Base-by-base conservation (phyloP, 176 grass and related monocot genomes). In the Calamus simplicifolius region DNA sequence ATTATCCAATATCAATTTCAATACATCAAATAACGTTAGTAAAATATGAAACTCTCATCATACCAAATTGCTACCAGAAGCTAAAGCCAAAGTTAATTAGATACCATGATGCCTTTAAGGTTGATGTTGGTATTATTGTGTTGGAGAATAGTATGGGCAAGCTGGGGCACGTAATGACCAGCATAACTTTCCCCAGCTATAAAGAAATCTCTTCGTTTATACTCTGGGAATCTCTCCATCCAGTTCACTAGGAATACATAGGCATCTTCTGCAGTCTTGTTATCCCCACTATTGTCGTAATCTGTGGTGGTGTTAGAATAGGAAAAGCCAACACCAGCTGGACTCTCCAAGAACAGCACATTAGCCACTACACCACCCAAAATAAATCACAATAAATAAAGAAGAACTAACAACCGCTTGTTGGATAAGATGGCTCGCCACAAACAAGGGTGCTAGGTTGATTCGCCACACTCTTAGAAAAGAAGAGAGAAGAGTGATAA, bases 291-390 rank as follows among this genome's bases (percentile, higher is more conserved):
- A 49, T 58, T 66, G 27, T 38, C 3, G 54, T 96, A 96, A 63
- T 96, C 91, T 67, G 73, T 58, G 50, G 83, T 96, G 56, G 83
- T 85, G 81, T 96, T 96, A 2, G 91, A 96, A 83, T 96, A 96
- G 30, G 91, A 96, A 75, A 80, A 96, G 6, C 91, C 91, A 12
- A 90, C 91, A 21, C 91, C 91, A 0, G 80, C 83, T 15, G 91
- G 91, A 74, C 91, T 96, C 86, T 96, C 91, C 61, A 96, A 29
- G 75, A 96, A 96, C 67, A 96, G 25, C 62, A 90, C 82, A 73
- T 96, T 96, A 18, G 86, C 77, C 71, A 25, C 86, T 89, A 69
- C n/a, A 51, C 4, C 18, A 43, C 35, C 35, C 35, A 43, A 56
- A 71, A n/a, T n/a, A n/a, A n/a, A n/a, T n/a, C n/a, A n/a, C n/a